A percentile compares a stretch with the other conserved stretches of the same genome.
These are phyloP conservation scores for Pseudogymnoascus sp. DNA, from an alignment of 2,329 filamentous ascomycete genomes.

Conservation along the genomic window DNA sequence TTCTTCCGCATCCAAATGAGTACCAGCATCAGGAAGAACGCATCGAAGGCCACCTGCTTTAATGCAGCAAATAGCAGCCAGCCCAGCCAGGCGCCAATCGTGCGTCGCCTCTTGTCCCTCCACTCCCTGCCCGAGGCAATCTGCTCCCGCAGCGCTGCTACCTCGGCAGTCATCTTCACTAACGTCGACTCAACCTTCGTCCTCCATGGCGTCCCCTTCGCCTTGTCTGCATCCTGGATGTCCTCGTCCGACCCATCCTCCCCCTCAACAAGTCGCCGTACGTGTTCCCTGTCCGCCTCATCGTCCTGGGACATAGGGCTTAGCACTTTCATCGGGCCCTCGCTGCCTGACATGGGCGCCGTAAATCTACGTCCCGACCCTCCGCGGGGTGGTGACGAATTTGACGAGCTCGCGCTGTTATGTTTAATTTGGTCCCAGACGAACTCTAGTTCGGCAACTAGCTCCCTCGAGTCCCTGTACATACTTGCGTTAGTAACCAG, in stretches of 20 bases:
- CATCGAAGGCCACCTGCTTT: constrained; percentile 70
- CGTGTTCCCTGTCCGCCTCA: constrained; percentile 52
- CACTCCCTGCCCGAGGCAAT: constrained; percentile 71
- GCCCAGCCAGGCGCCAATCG: constrained; percentile 61
- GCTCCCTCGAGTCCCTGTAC: constrained; percentile 67
- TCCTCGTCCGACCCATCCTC: constrained; percentile 41
- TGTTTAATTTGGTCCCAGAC: constrained; percentile 98
- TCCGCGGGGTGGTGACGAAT: constrained; percentile 45
- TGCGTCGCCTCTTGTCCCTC: constrained; percentile 57
- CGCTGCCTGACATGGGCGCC: constrained; percentile 42
- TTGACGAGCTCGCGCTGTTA: constrained; percentile 62
- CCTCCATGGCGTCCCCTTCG: constrained; percentile 58
- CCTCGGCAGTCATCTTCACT: constrained; percentile 83
- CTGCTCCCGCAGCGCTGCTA: constrained; percentile 87
- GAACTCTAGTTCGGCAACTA: constrained; percentile 94
- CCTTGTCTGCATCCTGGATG: constrained; percentile 33
- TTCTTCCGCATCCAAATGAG: constrained; percentile 66
- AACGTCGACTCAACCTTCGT: constrained; percentile 77
- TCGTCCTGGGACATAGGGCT: constrained; percentile 83
- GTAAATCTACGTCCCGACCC: constrained; percentile 38
- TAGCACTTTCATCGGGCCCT: constrained; percentile 61
- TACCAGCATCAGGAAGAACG: constrained; percentile 57
- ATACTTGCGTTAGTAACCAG: constrained; percentile 10
- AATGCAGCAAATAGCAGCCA: constrained; percentile 63
- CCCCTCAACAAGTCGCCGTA: constrained; percentile 39